A percentile compares a stretch with the other conserved stretches of the same genome.
phyloP scores from a whole-genome alignment of 129 eudicot genomes.

The Tagetes erecta region DNA sequence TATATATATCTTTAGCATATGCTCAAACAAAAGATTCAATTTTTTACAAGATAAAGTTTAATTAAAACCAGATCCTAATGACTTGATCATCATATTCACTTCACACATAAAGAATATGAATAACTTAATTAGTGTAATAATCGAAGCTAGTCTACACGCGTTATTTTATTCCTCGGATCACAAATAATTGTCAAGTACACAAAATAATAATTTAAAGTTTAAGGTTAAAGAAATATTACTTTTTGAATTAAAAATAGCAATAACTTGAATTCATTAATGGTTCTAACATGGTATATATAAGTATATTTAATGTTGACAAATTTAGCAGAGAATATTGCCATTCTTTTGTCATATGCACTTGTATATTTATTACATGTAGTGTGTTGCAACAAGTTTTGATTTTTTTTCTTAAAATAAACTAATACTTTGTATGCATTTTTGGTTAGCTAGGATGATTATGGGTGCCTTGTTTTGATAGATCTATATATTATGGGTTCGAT shows the following conservation, averaged over 20 bases:
- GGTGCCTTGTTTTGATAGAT: too few relatives aligned
- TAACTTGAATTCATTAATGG: not conserved
- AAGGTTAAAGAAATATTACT: not conserved
- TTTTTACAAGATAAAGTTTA: too few relatives aligned
- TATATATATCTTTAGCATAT: too few relatives aligned
- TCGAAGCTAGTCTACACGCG: not conserved
- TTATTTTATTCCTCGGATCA: slow-evolving; percentile 27
- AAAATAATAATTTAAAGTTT: slow-evolving; percentile 1
- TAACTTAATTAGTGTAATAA: not conserved
- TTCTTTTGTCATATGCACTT: slow-evolving; percentile 3
- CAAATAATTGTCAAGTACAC: slow-evolving; percentile 21
- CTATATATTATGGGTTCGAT: too few relatives aligned
- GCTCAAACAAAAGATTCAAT: too few relatives aligned
- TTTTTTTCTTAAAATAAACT: not conserved
- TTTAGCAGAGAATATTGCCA: slow-evolving; percentile 14
- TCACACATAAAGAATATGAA: not conserved
- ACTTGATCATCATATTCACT: not conserved
- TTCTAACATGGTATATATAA: slow-evolving; percentile 11
- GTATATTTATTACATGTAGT: not conserved
- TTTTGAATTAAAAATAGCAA: not conserved
- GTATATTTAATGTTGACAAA: slow-evolving; percentile 9
- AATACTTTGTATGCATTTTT: not conserved
- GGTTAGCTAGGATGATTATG: too few relatives aligned
- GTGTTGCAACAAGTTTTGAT: not conserved
- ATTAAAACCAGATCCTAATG: not conserved